phyloP scores from a whole-genome alignment of 2,329 filamentous ascomycete species.

The Tolypocladium capitatum region DNA sequence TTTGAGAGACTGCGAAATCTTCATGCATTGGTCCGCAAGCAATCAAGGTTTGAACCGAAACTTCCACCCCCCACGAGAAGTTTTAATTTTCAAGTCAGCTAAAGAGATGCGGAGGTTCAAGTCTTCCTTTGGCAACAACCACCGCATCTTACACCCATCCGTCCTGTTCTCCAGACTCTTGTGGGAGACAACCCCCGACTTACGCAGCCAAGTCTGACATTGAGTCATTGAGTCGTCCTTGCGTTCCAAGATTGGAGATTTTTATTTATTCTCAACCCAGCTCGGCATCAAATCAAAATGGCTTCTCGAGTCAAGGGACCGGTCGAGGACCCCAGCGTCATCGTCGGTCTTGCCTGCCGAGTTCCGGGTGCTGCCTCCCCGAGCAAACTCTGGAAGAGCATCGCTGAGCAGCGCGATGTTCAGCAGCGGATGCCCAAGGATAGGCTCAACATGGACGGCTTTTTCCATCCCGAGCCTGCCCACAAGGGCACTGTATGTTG shows the following conservation, averaged over 20 bases:
- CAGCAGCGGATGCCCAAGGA: slow-evolving; percentile 23
- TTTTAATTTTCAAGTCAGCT: neutral
- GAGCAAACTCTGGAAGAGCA: slow-evolving; percentile 16
- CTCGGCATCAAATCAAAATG: too few species aligned
- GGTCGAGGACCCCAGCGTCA: slow-evolving; percentile 16
- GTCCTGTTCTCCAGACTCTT: too few species aligned
- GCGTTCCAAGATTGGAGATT: too few species aligned
- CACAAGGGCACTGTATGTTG: slow-evolving; percentile 10
- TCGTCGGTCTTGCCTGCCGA: slow-evolving; percentile 17
- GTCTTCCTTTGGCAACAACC: neutral
- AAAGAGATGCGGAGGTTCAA: neutral
- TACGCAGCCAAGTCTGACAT: too few species aligned
- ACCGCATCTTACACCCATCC: neutral
- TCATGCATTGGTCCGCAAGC: neutral
- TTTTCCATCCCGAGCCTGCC: slow-evolving; percentile 20
- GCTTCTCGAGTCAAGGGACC: slow-evolving; percentile 2
- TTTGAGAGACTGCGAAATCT: neutral
- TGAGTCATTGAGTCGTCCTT: too few species aligned
- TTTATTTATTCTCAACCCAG: too few species aligned
- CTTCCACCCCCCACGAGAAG: neutral
- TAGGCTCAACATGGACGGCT: slow-evolving; percentile 29
- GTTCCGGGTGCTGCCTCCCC: slow-evolving; percentile 14
- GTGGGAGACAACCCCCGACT: too few species aligned
- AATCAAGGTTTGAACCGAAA: neutral
- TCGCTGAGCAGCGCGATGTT: slow-evolving; percentile 20